Base-by-base conservation (phyloP, 345 rosid species). In the Eucalyptus brandiana region DNA sequence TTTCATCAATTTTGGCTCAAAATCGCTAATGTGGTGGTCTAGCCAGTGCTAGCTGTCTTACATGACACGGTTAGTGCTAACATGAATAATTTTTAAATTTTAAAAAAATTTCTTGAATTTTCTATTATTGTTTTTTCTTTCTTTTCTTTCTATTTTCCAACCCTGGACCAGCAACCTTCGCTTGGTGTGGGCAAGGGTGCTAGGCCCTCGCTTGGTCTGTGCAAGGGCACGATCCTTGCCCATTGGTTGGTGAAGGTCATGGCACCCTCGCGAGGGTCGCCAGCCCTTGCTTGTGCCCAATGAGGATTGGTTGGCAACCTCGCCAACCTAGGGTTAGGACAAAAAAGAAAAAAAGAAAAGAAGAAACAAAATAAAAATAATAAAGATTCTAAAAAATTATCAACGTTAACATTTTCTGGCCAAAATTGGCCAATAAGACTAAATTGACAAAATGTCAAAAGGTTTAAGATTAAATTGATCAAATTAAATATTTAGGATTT, bases 61-160 rank as follows among this genome's bases (percentile, higher is more conserved):
- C 1, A 0, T 26, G n/a, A 12, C 8, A 58, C 0, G 0, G 0
- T 2, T 5, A 53, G 11, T 53, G 4, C 5, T 19, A 53, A 53
- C 1, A 21, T 53, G 1, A 53, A 8, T 53, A 19, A 53, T 21
- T 53, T 53, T 53, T 19, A 53, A 53, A 53, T 11, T 58, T 58
- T 26, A 4, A 24, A 56, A 58, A 0, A 1, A 0, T 26, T 58
- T 26, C 14, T 6, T 26, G n/a, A 58, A 58, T 26, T 58, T 58
- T 53, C 24, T 53, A 58, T 58, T 58, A 26, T 5, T 11, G 0
- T 26, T 26, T 2, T 28, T 56, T 23, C 62, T 56, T 23, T 56
- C 12, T 56, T 60, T 28, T 60, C 0, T 60, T 28, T 28, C 0
- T 60, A 11, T 60, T 60, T 26, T 12, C 8, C n/a, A 60, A 60